Evolutionary conservation across 805 yeast genomes (phyloP).

Genomic region (Barnettozyma botsteinii): DNA sequence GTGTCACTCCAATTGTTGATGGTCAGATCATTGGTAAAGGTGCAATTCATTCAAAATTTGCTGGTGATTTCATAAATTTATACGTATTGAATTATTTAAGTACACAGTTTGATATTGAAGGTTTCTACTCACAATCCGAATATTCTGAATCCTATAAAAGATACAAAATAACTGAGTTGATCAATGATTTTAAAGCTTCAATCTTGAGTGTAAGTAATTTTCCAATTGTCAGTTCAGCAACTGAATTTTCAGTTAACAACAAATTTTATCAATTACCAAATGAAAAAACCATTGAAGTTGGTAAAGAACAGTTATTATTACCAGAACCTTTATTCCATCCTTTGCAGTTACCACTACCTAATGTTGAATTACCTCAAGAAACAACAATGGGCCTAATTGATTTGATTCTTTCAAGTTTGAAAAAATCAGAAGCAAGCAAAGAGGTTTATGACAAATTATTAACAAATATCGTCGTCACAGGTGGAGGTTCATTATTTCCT

Average conservation of each 20-base stretch:
- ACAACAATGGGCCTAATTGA: slow-evolving; percentile 29
- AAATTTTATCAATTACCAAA: slow-evolving; percentile 57
- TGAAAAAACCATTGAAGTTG: slow-evolving; percentile 42
- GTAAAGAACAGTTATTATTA: slow-evolving; percentile 47
- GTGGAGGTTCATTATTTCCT: slow-evolving; percentile 66
- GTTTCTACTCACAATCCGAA: slow-evolving; percentile 15
- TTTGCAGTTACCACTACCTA: slow-evolving; percentile 40
- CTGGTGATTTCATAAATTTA: slow-evolving; percentile 77
- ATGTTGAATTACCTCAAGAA: slow-evolving; percentile 15
- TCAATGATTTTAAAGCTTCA: slow-evolving; percentile 45
- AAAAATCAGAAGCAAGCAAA: slow-evolving; percentile 37
- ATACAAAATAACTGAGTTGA: slow-evolving; percentile 34
- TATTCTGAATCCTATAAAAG: slow-evolving; percentile 34
- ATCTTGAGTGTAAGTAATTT: slow-evolving; percentile 32
- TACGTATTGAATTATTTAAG: slow-evolving; percentile 49
- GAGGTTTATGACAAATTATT: slow-evolving; percentile 34
- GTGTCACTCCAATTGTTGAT: slow-evolving; percentile 72
- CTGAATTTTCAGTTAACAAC: slow-evolving; percentile 28
- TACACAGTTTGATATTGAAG: slow-evolving; percentile 22
- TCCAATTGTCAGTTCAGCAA: slow-evolving; percentile 32
- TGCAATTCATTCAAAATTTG: slow-evolving; percentile 60
- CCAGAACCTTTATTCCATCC: slow-evolving; percentile 75
- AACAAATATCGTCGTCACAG: slow-evolving; percentile 72
- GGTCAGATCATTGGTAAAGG: slow-evolving; percentile 68
- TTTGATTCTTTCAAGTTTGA: slow-evolving; percentile 35